phyloP scores from a whole-genome alignment of 495 filamentous ascomycete species.

The Cercophora sp. region DNA sequence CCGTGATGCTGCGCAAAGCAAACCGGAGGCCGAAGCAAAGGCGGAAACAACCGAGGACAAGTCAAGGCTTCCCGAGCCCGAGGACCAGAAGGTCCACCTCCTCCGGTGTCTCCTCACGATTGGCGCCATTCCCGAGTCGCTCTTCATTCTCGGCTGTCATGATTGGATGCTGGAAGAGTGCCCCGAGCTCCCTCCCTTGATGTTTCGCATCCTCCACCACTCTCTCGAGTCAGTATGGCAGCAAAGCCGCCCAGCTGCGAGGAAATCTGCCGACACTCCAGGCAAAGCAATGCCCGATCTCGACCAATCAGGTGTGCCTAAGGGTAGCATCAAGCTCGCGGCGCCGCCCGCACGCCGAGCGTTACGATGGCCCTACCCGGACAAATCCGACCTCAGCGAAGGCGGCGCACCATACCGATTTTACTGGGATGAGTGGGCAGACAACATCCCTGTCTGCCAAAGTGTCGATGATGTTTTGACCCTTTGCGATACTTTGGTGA shows the following conservation, averaged over 20 bases:
- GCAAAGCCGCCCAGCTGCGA: slow-evolving; percentile 26
- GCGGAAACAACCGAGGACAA: slow-evolving; percentile 42
- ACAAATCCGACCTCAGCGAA: slow-evolving; percentile 67
- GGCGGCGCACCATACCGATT: slow-evolving; percentile 70
- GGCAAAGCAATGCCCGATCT: slow-evolving; percentile 48
- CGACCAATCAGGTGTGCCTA: slow-evolving; percentile 61
- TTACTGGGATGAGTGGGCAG: slow-evolving; percentile 97
- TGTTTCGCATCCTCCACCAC: slow-evolving; percentile 80
- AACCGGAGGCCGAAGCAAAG: slow-evolving; percentile 47
- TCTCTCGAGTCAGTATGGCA: slow-evolving; percentile 56
- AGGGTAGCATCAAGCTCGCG: slow-evolving; percentile 59
- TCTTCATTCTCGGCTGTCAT: slow-evolving; percentile 88
- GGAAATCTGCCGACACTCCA: slow-evolving; percentile 26
- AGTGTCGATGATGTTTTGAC: slow-evolving; percentile 84
- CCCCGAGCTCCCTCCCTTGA: slow-evolving; percentile 60
- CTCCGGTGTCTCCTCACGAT: slow-evolving; percentile 83
- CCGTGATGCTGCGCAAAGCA: slow-evolving; percentile 37
- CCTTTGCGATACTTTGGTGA: slow-evolving; percentile 79
- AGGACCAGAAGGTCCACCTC: slow-evolving; percentile 84
- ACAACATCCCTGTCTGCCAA: slow-evolving; percentile 88
- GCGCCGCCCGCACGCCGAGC: slow-evolving; percentile 56
- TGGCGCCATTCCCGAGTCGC: slow-evolving; percentile 86
- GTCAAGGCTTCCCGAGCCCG: slow-evolving; percentile 65
- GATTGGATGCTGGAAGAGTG: slow-evolving; percentile 83
- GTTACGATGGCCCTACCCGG: slow-evolving; percentile 73